Evolutionary conservation across 768 basidiomycete species (phyloP).

Genomic region (Tricholoma bakamatsutake): DNA sequence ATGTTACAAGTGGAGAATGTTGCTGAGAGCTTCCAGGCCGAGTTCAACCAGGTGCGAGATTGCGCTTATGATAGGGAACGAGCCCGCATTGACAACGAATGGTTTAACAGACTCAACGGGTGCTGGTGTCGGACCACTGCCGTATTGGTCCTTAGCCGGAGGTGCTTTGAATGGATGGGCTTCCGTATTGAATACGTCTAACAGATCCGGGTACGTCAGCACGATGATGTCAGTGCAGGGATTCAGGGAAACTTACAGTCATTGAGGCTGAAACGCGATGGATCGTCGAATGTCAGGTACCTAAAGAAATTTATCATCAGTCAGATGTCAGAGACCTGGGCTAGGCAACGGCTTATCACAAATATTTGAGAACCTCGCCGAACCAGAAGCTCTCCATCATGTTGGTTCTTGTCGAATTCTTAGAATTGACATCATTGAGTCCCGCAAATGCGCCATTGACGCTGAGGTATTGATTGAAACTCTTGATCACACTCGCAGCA

Average conservation of each 20-base stretch:
- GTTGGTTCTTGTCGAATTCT: constrained; percentile 37
- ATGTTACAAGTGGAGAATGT: background rate
- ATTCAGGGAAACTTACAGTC: constrained; percentile 39
- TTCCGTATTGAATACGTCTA: constrained; percentile 68
- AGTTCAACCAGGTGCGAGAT: constrained; percentile 3
- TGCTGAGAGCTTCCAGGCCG: background rate
- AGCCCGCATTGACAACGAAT: constrained; percentile 7
- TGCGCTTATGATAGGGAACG: constrained; percentile 22
- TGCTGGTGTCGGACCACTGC: constrained; percentile 13
- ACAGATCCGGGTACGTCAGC: background rate
- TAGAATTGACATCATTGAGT: constrained; percentile 49
- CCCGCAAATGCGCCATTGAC: constrained; percentile 40
- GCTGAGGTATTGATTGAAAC: constrained; percentile 50
- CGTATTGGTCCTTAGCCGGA: constrained; percentile 27
- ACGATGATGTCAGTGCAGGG: background rate
- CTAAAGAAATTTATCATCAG: constrained; percentile 22
- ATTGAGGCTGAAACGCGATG: constrained; percentile 55
- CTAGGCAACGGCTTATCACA: constrained; percentile 31
- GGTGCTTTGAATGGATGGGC: constrained; percentile 62
- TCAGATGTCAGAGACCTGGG: background rate
- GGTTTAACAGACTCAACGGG: constrained; percentile 5
- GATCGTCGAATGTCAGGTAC: constrained; percentile 72
- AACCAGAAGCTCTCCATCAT: constrained; percentile 68
- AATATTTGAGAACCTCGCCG: constrained; percentile 71
- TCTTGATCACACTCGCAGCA: constrained; percentile 49